Base-by-base conservation (phyloP, 2,329 filamentous ascomycete genomes). In the Ambrosiella xylebori region DNA sequence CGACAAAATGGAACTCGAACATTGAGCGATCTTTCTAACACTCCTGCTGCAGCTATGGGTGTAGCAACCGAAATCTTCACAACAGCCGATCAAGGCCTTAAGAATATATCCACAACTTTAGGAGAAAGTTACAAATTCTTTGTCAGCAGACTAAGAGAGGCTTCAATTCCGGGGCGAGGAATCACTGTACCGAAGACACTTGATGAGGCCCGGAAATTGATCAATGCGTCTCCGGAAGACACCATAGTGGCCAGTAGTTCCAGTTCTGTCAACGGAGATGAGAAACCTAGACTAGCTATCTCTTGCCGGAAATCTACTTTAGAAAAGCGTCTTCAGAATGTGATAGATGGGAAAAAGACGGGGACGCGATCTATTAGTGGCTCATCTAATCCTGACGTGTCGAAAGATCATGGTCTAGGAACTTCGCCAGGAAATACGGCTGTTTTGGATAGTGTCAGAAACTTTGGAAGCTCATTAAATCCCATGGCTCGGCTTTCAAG, bases 51-150 rank as follows among this genome's bases (percentile, higher is more conserved):
- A 65, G 85, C 87, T 2, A 78, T 96, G 57, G 86, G 86, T 61
- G 86, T 83, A 38, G 88, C 88, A 49, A 86, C 86, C 61, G 91
- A 95, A 67, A 86, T 86, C 1, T 82, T 95, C 35, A 89, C 79
- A 64, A 90, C 88, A 0, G 93, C 93, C 9, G 93, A 98, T 66
- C 89, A 95, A 67, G 80, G 90, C 1, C 76, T 97, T 62, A 95
- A 96, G 66, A 94, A 84, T 40, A 95, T 98, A 63, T 87, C 91
- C 62, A 90, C 79, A 65, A 94, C 88, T 53, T 74, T 97, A 3
- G 90, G 91, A 61, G 89, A 88, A 65, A 96, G 89, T 67, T 94
- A 96, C 71, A 93, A 89, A 61, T 95, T 97, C 67, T 73, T 98
- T 27, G 81, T 98, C 57, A 91, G 91, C 13, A 87, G 89, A 63